These are phyloP conservation scores for Populus hybrid DNA, from an alignment of 441 rosid species.

Conservation along the genomic window DNA sequence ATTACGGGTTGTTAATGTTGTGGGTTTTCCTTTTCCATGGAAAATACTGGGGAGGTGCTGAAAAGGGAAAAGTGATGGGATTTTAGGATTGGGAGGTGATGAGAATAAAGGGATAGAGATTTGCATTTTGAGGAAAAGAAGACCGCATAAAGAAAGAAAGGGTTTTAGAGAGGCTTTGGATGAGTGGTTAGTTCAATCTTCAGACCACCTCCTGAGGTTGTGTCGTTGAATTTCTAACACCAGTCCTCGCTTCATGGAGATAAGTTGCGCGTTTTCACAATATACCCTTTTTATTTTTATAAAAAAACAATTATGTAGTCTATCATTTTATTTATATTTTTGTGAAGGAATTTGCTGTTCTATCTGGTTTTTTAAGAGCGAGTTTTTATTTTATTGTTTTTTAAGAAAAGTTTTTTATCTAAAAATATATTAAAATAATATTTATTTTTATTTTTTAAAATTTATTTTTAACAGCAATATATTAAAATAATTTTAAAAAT, in stretches of 20 bases:
- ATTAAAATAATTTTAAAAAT: too few relatives aligned
- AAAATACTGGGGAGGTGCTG: slow-evolving; percentile 20
- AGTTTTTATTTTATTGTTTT: too few relatives aligned
- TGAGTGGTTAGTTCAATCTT: not conserved
- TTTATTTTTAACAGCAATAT: too few relatives aligned
- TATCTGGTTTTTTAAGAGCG: too few relatives aligned
- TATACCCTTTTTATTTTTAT: too few relatives aligned
- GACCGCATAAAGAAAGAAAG: not conserved
- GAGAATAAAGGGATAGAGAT: slow-evolving; percentile 25
- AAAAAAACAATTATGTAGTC: too few relatives aligned
- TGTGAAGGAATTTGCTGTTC: too few relatives aligned
- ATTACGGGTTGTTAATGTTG: slow-evolving; percentile 14
- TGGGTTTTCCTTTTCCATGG: slow-evolving; percentile 19
- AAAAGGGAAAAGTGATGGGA: slow-evolving; percentile 39
- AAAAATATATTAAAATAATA: too few relatives aligned
- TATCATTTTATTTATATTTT: too few relatives aligned
- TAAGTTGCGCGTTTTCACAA: not conserved
- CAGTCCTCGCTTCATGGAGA: not conserved
- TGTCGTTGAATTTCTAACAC: not conserved
- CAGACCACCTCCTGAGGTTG: not conserved
- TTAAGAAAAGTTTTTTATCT: too few relatives aligned
- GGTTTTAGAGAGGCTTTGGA: slow-evolving; percentile 42
- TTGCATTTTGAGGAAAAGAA: slow-evolving; percentile 35
- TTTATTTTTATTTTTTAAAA: too few relatives aligned
- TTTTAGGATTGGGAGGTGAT: slow-evolving; percentile 25